A percentile compares a stretch with the other conserved stretches of the same genome.
phyloP scores from a whole-genome alignment of 192 early-diverging fungal species.

The Gaertneriomyces semiglobifer region DNA sequence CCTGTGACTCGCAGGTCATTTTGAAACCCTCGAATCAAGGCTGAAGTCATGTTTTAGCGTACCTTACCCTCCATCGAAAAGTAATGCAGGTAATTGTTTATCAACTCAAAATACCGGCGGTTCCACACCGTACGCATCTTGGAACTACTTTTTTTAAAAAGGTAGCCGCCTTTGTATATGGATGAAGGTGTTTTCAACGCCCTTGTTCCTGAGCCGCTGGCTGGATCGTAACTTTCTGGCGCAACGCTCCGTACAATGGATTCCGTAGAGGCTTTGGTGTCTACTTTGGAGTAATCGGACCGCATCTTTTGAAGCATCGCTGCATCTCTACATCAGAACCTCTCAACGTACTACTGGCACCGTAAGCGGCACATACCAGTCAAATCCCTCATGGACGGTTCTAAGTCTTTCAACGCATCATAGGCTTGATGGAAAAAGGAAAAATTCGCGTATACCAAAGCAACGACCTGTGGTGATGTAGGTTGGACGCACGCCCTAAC shows the following conservation, averaged over 20 bases:
- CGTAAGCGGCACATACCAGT: slow-evolving; percentile 41
- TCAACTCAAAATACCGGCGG: slow-evolving; percentile 66
- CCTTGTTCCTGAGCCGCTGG: slow-evolving; percentile 3
- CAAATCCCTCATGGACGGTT: slow-evolving; percentile 76
- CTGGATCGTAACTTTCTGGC: slow-evolving; percentile 19
- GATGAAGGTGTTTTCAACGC: slow-evolving; percentile 18
- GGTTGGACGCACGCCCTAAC: not conserved
- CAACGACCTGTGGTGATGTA: slow-evolving; percentile 48
- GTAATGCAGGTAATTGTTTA: slow-evolving; percentile 9
- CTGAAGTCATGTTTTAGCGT: not conserved
- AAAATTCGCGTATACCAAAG: slow-evolving; percentile 79
- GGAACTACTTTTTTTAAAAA: slow-evolving; percentile 72
- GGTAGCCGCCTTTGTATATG: slow-evolving; percentile 68
- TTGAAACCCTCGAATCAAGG: not conserved
- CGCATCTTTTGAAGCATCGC: slow-evolving; percentile 28
- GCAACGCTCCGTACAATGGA: slow-evolving; percentile 3
- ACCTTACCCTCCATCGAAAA: slow-evolving; percentile 31
- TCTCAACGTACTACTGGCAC: not conserved
- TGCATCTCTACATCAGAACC: not conserved
- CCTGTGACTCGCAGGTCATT: not conserved
- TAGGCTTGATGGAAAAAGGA: slow-evolving; percentile 81
- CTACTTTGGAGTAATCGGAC: slow-evolving; percentile 11
- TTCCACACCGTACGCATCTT: slow-evolving; percentile 76
- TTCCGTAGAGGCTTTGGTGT: slow-evolving; percentile 3
- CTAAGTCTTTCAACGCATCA: slow-evolving; percentile 72